Conservation (phyloP, 495 filamentous ascomycete species). For the Podospora appendiculata region DNA sequence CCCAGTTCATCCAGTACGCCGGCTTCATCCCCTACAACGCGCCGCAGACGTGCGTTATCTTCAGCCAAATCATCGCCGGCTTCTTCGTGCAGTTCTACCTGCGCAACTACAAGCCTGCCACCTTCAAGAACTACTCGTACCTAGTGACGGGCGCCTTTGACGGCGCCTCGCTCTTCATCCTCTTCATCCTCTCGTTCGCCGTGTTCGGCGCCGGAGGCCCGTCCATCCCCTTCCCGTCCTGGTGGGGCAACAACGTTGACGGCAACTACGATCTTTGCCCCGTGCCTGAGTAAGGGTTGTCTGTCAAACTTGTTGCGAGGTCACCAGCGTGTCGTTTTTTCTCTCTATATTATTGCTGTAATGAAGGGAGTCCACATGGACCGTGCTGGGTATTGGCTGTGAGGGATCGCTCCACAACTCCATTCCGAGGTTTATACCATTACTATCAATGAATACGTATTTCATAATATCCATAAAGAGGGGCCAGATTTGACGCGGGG, state of each 20-base stretch:
- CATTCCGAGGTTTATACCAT: no score
- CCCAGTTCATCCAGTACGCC: constrained; percentile 36
- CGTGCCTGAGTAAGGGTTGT: neutral
- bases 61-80: constrained; percentile 21
- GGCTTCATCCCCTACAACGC: constrained; percentile 39
- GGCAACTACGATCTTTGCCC: constrained; percentile 28
- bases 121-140: constrained; percentile 54
- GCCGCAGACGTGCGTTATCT: constrained; percentile 32
- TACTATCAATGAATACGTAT: no score
- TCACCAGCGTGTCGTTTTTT: no score
- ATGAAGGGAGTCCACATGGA: no score
- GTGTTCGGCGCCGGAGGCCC: constrained; percentile 43
- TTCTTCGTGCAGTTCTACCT: constrained; percentile 47
- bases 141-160: constrained; percentile 49
- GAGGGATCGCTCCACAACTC: no score
- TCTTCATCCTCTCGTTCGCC: constrained; percentile 54
- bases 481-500: no score
- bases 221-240: constrained; percentile 29
- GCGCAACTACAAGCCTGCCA: constrained; percentile 36
- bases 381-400: no score
- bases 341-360: no score
- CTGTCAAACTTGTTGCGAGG: no score
- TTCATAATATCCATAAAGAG: no score
- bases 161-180: constrained; percentile 40
- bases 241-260: constrained; percentile 45